Evolutionary conservation across 2,329 filamentous ascomycete species (phyloP), one percentile per base, ranked within the genome.

Genomic region (Hypoxylon sp.): DNA sequence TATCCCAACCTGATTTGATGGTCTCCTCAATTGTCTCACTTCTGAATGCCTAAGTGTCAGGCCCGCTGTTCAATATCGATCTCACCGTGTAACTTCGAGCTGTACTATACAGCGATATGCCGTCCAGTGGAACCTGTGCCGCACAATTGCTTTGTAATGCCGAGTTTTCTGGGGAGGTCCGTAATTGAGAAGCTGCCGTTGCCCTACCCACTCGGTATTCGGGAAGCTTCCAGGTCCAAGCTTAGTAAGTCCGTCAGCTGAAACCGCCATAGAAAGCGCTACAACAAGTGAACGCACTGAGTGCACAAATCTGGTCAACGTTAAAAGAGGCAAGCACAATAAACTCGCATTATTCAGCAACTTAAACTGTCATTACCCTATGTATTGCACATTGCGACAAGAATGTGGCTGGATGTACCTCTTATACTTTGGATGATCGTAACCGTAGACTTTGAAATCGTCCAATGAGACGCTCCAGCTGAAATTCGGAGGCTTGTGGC

Each of bases 131-230:
- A 41, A n/a, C n/a, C 19, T 48, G 17, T 50, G 34, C 32, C 36
- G 11, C 25, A 38, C 5, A 23, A 36, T 55, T 30, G 14, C n/a
- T 11, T 17, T 49, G n/a, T 23, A 32, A 56, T 19, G 41, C 32
- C 21, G 32, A 30, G 19, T 48, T 46, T 60, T 25, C n/a, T 28
- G 48, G 48, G 19, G 19, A 41, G 38, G 19, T 14, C 30, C 48
- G 32, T 48, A 34, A 60, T 60, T 51, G 25, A n/a, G 14, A 25
- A 17, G 30, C 50, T 9, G 21, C 17, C 34, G 11, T 19, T 52
- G 57, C 41, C 41, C 49, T 38, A 60, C 14, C 23, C 34, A 56
- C 10, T 57, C 28, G 49, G 46, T 17, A 6, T 63, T 58, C 60
- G 56, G 38, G 52, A 58, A 57, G 25, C 17, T 45, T 43, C 13